A percentile compares a stretch with the other conserved stretches of the same genome.
Conservation (phyloP, 2,329 filamentous ascomycete species). For the Cordyceps fumosorosea region DNA sequence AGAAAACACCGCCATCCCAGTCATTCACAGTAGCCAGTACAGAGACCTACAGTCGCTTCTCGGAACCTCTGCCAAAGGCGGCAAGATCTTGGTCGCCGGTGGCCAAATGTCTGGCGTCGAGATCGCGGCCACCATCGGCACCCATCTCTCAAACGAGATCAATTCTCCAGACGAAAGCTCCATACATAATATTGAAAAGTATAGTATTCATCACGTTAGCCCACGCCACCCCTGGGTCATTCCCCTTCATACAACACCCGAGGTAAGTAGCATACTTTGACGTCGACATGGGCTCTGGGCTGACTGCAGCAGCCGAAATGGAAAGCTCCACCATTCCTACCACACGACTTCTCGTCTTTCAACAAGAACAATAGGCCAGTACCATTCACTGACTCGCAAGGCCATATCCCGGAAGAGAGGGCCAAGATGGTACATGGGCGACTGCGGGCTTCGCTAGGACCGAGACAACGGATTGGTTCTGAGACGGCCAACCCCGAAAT, state of each 20-base stretch:
- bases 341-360: slow-evolving; percentile 66
- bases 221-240: slow-evolving; percentile 68
- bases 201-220: slow-evolving; percentile 60
- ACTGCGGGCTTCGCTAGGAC: slow-evolving; percentile 42
- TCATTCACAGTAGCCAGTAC: slow-evolving; percentile 64
- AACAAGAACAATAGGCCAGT: slow-evolving; percentile 57
- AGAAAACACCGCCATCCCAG: slow-evolving; percentile 33
- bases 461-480: slow-evolving; percentile 47
- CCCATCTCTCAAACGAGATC: slow-evolving; percentile 59
- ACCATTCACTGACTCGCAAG: slow-evolving; percentile 56
- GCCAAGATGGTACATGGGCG: slow-evolving; percentile 49
- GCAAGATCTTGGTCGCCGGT: slow-evolving; percentile 67
- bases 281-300: slow-evolving; percentile 18
- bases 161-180: slow-evolving; percentile 42
- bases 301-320: slow-evolving; percentile 36
- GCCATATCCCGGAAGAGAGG: slow-evolving; percentile 53
- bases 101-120: slow-evolving; percentile 81
- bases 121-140: slow-evolving; percentile 64
- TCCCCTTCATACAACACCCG: slow-evolving; percentile 49
- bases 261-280: slow-evolving; percentile 27
- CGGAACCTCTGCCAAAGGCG: slow-evolving; percentile 30
- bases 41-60: slow-evolving; percentile 47
- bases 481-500: slow-evolving; percentile 32
- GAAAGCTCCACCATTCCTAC: slow-evolving; percentile 56
- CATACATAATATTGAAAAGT: slow-evolving; percentile 39